A percentile compares a stretch with the other conserved stretches of the same genome.
Conservation (phyloP, 2,329 filamentous ascomycete genomes). For the Calonectria honghensis region DNA sequence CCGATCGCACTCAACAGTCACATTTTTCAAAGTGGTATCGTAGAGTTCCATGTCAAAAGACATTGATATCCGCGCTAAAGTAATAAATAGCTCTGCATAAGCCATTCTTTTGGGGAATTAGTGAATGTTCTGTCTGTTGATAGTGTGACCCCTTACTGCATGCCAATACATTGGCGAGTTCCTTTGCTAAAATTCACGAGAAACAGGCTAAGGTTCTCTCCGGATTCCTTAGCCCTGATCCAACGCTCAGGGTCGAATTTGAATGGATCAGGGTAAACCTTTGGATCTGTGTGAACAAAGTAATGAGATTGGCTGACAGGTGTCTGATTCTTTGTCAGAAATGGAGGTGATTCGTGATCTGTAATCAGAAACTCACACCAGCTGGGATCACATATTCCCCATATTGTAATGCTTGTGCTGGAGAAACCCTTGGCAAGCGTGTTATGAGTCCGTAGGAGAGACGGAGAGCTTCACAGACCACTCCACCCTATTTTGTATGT, state of each 20-base stretch:
- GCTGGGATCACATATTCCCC: constrained; percentile 6
- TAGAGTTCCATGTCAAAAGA: constrained; percentile 13
- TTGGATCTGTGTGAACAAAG: constrained; percentile 19
- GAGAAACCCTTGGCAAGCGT: constrained; percentile 9
- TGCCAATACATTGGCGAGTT: constrained; percentile 20
- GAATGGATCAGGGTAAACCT: constrained; percentile 13
- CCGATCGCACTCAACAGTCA: not conserved
- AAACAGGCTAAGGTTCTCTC: constrained; percentile 7
- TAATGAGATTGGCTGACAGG: constrained; percentile 19
- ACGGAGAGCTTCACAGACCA: constrained; percentile 15
- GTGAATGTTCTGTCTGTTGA: rapidly evolving
- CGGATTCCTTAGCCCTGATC: constrained; percentile 5
- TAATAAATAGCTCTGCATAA: constrained; percentile 17
- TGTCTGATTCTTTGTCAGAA: not conserved
- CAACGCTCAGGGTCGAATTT: constrained; percentile 22
- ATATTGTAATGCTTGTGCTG: constrained; percentile 7
- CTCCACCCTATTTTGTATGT: not conserved
- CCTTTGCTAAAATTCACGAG: constrained; percentile 22
- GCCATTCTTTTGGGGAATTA: not conserved
- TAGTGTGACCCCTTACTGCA: constrained; percentile 8
- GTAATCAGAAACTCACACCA: not conserved
- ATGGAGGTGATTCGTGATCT: not conserved
- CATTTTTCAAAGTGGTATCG: not conserved
- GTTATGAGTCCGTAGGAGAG: constrained; percentile 13
- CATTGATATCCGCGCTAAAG: not conserved